Conservation (phyloP, 192 early-diverging fungal genomes). For the Chytriomyces sp. region DNA sequence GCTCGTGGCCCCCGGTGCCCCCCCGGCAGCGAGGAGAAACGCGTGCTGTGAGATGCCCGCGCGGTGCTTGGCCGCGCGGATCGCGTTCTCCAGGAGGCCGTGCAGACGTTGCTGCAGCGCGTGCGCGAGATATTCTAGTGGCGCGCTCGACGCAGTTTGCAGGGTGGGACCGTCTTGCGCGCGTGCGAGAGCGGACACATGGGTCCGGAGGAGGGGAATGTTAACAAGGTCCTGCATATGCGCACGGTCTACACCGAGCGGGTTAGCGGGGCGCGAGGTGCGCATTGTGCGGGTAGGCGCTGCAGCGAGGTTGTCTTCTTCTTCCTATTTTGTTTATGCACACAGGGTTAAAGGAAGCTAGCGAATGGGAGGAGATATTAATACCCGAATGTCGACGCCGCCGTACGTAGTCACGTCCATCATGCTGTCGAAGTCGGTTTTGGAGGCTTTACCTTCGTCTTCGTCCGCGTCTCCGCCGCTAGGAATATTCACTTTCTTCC, state of each 20-base stretch:
- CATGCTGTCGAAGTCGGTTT: neutral
- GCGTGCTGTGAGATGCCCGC: conserved; percentile 20
- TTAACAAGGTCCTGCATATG: conserved; percentile 17
- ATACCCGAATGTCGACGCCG: conserved; percentile 19
- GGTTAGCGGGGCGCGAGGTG: neutral
- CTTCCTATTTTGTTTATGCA: conserved; percentile 5
- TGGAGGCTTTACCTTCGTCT: neutral
- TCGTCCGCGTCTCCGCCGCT: neutral
- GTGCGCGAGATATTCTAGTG: conserved; percentile 23
- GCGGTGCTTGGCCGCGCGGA: conserved; percentile 25
- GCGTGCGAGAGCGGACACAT: neutral
- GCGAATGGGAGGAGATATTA: neutral
- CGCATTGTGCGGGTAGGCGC: neutral
- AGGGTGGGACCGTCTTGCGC: neutral
- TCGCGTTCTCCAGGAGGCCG: conserved; percentile 11
- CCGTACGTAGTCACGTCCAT: neutral
- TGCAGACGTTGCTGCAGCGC: conserved; percentile 8
- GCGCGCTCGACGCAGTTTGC: neutral
- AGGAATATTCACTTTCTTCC: neutral
- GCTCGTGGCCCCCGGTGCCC: neutral
- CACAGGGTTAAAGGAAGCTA: neutral
- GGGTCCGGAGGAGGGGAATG: neutral
- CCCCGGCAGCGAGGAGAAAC: neutral
- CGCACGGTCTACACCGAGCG: conserved; percentile 16
- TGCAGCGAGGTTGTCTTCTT: conserved; percentile 21